These are phyloP conservation scores for Warburgia ugandensis DNA, from an alignment of 164 flowering plant genomes.

Conservation along the genomic window DNA sequence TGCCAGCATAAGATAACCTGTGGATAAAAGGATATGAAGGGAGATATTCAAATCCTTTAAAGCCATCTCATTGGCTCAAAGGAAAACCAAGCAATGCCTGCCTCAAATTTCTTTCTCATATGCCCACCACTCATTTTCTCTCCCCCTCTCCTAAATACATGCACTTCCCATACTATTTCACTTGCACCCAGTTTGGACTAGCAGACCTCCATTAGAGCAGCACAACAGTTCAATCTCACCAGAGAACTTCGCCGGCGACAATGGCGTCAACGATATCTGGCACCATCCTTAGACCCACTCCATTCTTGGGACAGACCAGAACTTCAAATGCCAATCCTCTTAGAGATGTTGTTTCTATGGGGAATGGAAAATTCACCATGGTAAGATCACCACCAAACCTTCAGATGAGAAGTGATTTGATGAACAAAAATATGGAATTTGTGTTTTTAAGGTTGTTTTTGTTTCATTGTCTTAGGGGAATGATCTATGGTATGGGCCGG, in stretches of 20 bases:
- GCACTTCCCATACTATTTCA: slow-evolving; percentile 4
- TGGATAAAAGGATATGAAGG: slow-evolving; percentile 58
- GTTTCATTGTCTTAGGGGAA: slow-evolving; percentile 30
- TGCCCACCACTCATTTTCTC: slow-evolving; percentile 30
- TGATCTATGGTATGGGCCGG: slow-evolving; percentile 92
- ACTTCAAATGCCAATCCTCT: slow-evolving; percentile 45
- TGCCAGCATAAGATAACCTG: slow-evolving; percentile 18
- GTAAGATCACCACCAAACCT: no score
- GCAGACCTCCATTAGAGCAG: neutral
- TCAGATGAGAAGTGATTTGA: neutral
- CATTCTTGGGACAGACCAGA: slow-evolving; percentile 65
- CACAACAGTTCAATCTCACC: neutral
- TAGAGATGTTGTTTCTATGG: slow-evolving; percentile 62
- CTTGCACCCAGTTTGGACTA: neutral
- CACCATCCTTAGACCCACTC: slow-evolving; percentile 50
- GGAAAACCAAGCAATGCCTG: slow-evolving; percentile 14
- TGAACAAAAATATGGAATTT: neutral
- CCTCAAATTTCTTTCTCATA: slow-evolving; percentile 22
- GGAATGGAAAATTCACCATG: slow-evolving; percentile 62
- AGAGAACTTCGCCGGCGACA: slow-evolving; percentile 25
- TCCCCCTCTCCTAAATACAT: slow-evolving; percentile 4
- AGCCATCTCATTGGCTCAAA: slow-evolving; percentile 48
- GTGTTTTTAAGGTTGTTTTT: neutral
- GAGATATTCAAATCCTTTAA: slow-evolving; percentile 46
- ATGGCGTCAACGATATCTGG: slow-evolving; percentile 50